These are phyloP conservation scores for Solanum habrochaites DNA, from an alignment of 257 asterid genomes.

Conservation along the genomic window DNA sequence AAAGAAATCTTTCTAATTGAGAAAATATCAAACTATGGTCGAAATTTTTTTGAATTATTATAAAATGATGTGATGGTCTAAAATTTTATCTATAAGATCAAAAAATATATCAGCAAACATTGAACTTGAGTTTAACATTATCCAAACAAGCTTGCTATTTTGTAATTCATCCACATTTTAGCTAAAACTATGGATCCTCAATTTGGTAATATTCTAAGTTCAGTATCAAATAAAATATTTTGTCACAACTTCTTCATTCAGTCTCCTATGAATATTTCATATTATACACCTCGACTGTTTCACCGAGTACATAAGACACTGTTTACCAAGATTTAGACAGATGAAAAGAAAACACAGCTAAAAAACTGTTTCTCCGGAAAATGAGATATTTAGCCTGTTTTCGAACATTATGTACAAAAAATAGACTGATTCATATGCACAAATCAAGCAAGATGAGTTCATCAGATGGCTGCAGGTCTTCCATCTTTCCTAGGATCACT, in stretches of 20 bases:
- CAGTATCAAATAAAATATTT: neutral
- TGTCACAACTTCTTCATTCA: neutral
- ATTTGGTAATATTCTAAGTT: slow-evolving; percentile 76
- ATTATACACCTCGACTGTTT: neutral
- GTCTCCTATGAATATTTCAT: neutral
- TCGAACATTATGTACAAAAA: neutral
- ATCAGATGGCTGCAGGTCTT: slow-evolving; percentile 70
- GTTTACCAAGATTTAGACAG: neutral
- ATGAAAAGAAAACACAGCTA: neutral
- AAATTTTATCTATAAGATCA: neutral
- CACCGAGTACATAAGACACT: neutral
- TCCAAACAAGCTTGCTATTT: slow-evolving; percentile 35
- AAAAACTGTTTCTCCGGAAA: neutral
- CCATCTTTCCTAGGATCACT: slow-evolving; percentile 95
- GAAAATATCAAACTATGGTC: neutral
- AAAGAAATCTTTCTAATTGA: neutral
- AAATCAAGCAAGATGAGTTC: neutral
- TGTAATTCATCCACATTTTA: slow-evolving; percentile 69
- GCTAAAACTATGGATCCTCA: slow-evolving; percentile 93
- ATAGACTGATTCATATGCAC: neutral
- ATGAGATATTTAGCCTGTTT: neutral
- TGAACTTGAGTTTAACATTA: neutral
- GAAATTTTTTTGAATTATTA: too few relatives aligned
- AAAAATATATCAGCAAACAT: neutral
- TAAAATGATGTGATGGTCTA: neutral